A percentile compares a stretch with the other conserved stretches of the same genome.
These are phyloP conservation scores for Amanita muscaria DNA, from an alignment of 768 basidiomycete species.

Conservation along the genomic window DNA sequence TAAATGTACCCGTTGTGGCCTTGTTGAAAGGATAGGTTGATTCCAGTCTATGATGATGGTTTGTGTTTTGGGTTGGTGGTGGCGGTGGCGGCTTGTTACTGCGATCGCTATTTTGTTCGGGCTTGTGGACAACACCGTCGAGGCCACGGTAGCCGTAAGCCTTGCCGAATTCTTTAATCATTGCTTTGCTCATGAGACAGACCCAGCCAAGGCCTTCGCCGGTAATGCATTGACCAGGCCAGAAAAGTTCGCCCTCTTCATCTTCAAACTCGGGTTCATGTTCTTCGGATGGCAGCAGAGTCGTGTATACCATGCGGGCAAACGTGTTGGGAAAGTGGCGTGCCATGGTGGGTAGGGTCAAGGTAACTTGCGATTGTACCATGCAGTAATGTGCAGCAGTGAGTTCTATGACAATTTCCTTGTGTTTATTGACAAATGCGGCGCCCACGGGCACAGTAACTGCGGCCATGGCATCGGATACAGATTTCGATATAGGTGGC, in stretches of 20 bases:
- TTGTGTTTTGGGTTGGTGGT: not conserved
- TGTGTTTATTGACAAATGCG: conserved; percentile 32
- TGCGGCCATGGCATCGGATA: conserved; percentile 34
- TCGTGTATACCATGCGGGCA: conserved; percentile 61
- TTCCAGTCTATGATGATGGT: conserved; percentile 1
- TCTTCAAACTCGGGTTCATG: conserved; percentile 79
- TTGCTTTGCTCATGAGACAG: conserved; percentile 79
- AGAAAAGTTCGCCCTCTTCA: conserved; percentile 79
- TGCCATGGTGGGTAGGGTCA: conserved; percentile 60
- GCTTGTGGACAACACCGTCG: conserved; percentile 65
- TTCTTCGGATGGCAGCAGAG: conserved; percentile 56
- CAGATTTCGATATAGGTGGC: conserved; percentile 32
- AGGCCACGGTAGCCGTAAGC: conserved; percentile 66
- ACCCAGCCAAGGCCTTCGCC: conserved; percentile 82
- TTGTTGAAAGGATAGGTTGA: conserved; percentile 1
- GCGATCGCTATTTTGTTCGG: conserved; percentile 27
- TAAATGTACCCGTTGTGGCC: conserved; percentile 2
- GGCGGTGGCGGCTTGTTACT: not conserved
- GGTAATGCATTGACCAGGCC: conserved; percentile 66
- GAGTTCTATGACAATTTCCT: conserved; percentile 31
- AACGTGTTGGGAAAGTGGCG: conserved; percentile 72
- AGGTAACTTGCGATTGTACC: conserved; percentile 38
- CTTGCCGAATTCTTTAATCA: conserved; percentile 77
- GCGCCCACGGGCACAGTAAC: conserved; percentile 37
- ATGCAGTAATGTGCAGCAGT: conserved; percentile 38